Percentiles rank a stretch among this genome's conserved stretches.
phyloP scores from a whole-genome alignment of 1,139 yeast species.

The Pichia sp. region DNA sequence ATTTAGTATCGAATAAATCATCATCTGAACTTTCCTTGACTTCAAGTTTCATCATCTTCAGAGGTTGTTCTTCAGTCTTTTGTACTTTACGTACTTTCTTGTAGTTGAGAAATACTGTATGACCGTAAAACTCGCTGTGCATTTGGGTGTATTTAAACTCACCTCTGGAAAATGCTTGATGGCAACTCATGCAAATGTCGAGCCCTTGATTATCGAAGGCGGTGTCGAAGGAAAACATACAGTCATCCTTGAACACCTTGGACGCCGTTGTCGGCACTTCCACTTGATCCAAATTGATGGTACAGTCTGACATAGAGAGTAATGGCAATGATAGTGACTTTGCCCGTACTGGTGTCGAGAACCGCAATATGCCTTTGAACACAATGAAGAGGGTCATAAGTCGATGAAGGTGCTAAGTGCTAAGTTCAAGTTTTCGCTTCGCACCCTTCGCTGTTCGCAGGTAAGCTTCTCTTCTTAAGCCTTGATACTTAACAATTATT shows the following conservation, averaged over 20 bases:
- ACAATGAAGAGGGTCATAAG: too few species aligned
- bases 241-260: constrained; percentile 69
- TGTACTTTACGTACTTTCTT: constrained; percentile 38
- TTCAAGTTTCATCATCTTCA: constrained; percentile 67
- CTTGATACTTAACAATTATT: too few species aligned
- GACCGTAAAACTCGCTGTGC: constrained; percentile 46
- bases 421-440: too few species aligned
- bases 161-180: constrained; percentile 51
- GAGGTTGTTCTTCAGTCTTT: constrained; percentile 32
- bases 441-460: too few species aligned
- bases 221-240: constrained; percentile 73
- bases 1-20: constrained; percentile 51
- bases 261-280: constrained; percentile 14
- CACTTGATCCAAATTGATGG: too few species aligned
- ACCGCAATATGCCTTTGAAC: too few species aligned
- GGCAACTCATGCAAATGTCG: constrained; percentile 66
- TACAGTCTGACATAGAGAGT: too few species aligned
- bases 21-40: constrained; percentile 63
- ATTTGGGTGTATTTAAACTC: constrained; percentile 46
- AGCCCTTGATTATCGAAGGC: constrained; percentile 58
- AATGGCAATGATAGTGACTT: too few species aligned
- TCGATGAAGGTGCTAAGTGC: too few species aligned
- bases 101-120: constrained; percentile 51
- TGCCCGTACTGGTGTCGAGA: too few species aligned
- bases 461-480: too few species aligned